Conservation (phyloP, 1,284 basidiomycete genomes). For the Coriolopsis trogii region DNA sequence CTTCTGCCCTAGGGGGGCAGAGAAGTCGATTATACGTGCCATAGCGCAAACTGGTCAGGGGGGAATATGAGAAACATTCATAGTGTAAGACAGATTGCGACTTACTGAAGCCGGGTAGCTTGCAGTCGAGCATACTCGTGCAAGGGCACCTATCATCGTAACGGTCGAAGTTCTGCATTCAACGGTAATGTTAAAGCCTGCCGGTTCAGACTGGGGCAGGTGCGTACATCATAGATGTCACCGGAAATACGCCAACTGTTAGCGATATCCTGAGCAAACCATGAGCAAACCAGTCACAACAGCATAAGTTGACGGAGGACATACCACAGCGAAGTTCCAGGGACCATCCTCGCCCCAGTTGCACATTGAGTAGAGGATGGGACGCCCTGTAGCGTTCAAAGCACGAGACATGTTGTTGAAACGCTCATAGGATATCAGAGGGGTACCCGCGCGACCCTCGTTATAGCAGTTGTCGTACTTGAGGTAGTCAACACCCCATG, state of each 20-base stretch:
- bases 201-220: too few species aligned
- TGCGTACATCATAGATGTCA: constrained; percentile 43
- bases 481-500: constrained; percentile 46
- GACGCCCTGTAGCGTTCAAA: constrained; percentile 48
- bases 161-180: constrained; percentile 39
- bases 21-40: constrained; percentile 42
- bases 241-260: constrained; percentile 52
- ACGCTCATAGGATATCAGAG: constrained; percentile 43
- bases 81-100: too few species aligned
- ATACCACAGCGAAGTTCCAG: constrained; percentile 48
- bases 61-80: neutral
- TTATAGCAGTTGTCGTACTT: constrained; percentile 54
- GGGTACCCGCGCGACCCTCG: constrained; percentile 45
- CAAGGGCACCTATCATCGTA: constrained; percentile 48
- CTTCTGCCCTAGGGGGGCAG: constrained; percentile 43
- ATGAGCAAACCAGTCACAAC: neutral
- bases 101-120: constrained; percentile 41
- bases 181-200: neutral
- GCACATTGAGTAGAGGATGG: constrained; percentile 51
- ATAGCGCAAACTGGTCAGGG: constrained; percentile 38
- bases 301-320: constrained; percentile 7
- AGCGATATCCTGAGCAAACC: constrained; percentile 39
- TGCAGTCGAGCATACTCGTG: constrained; percentile 42
- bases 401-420: constrained; percentile 50
- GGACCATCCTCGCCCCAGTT: constrained; percentile 50